Evolutionary conservation across 495 filamentous ascomycete species (phyloP), one percentile per base, ranked within the genome.

Genomic region (Penicillium bialowiezense): DNA sequence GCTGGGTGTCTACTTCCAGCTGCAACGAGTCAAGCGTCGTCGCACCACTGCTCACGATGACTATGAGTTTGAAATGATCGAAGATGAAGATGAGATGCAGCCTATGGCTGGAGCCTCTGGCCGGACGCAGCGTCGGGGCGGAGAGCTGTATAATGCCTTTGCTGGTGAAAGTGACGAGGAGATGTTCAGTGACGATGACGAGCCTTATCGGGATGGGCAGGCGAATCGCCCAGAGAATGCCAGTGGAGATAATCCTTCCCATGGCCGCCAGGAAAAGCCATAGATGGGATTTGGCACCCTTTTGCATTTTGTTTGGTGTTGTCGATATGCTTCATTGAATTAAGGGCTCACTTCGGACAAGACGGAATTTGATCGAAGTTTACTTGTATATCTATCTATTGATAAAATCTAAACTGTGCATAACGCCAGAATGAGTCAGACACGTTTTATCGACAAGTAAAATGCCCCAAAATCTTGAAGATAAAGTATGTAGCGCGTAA

Each of bases 111-210:
- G 68, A 12, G 44, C 44, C 18, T 60, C 67, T 15, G 68, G 66
- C 34, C 65, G 63, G 8, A 65, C 61, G 13, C 70, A 69, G 61
- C 81, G 82, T 44, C 79, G 87, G 44, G 89, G 85, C 17, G 88
- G 88, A 20, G 86, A 95, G 68, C 69, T 98, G 31, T 98, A 98
- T 69, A 89, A 97, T 76, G 89, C 93, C 28, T 96, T 96, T 79
- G 88, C 90, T 7, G 78, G 84, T 10, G 84, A 88, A 55, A 84
- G 81, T 49, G 91, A 93, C 41, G 89, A 90, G 48, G 81, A 83
- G 38, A 62, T 80, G 29, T 78, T 80, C 49, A 82, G 80, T 48
- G 80, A 82, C 33, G 81, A 80, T 19, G 78, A 81, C 6, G 76
- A 76, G 19, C 62, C 67, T 3, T 77, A 75, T 37, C 60, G 56